Conservation (phyloP, 148 eudicot species). For the Agrostemma githago region DNA sequence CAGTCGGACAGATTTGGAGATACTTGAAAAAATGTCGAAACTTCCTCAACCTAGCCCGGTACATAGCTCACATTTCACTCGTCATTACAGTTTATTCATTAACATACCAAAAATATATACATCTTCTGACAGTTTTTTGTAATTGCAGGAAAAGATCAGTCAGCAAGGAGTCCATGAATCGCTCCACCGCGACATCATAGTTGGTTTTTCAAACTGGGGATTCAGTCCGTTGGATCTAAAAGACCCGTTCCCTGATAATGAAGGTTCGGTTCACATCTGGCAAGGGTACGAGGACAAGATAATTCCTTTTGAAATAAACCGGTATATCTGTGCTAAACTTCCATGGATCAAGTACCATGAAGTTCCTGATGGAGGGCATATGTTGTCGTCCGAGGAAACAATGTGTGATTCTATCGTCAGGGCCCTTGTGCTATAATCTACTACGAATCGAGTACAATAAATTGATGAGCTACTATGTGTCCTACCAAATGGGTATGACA, state of each 20-base stretch:
- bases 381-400: conserved; percentile 4
- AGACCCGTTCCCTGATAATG: not conserved
- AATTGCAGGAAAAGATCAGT: not conserved
- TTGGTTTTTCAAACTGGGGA: not conserved
- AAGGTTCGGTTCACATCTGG: not conserved
- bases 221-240: not conserved
- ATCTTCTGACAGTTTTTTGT: too few species aligned
- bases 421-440: not conserved
- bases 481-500: too few species aligned
- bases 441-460: too few species aligned
- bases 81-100: too few species aligned
- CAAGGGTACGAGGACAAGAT: not conserved
- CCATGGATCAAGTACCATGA: conserved; percentile 38
- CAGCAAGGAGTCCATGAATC: not conserved
- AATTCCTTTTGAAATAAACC: not conserved
- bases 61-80: too few species aligned
- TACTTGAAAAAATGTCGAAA: not conserved
- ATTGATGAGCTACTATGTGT: too few species aligned
- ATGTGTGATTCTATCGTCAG: not conserved
- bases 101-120: too few species aligned
- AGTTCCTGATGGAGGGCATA: conserved; percentile 32
- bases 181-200: not conserved
- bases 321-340: conserved; percentile 24
- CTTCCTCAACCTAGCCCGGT: not conserved
- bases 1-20: not conserved